These are phyloP conservation scores for Aspergillus carbonarius DNA, from an alignment of 2,329 filamentous ascomycete species.

Conservation along the genomic window DNA sequence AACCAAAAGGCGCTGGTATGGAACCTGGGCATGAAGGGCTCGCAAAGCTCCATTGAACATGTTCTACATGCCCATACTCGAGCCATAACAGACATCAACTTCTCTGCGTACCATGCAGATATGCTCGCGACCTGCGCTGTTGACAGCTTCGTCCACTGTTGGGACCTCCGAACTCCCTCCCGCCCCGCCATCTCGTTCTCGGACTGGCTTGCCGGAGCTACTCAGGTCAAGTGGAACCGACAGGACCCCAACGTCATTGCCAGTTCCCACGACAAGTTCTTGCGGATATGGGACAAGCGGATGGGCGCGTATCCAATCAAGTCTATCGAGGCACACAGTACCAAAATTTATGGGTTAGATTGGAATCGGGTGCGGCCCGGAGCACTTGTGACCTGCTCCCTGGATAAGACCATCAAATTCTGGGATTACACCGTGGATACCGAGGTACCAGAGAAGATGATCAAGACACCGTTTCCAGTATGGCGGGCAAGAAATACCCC, in stretches of 20 bases:
- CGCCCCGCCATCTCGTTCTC: constrained; percentile 78
- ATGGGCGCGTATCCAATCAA: constrained; percentile 74
- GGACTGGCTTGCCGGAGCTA: constrained; percentile 91
- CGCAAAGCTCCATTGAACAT: constrained; percentile 81
- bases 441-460: constrained; percentile 70
- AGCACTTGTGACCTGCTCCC: constrained; percentile 79
- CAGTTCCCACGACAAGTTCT: constrained; percentile 82
- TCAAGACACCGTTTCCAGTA: constrained; percentile 79
- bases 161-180: constrained; percentile 76
- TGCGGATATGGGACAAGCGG: constrained; percentile 88
- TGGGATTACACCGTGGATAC: constrained; percentile 74
- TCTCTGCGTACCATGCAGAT: constrained; percentile 89
- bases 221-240: constrained; percentile 92
- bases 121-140: constrained; percentile 86
- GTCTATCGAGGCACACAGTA: constrained; percentile 83
- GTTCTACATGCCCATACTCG: constrained; percentile 81
- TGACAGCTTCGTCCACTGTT: constrained; percentile 89
- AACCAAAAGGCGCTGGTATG: constrained; percentile 93
- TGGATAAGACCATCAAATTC: constrained; percentile 90
- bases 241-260: constrained; percentile 84
- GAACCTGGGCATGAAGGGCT: constrained; percentile 73
- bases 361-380: constrained; percentile 79
- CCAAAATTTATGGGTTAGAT: constrained; percentile 93
- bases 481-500: constrained; percentile 91
- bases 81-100: constrained; percentile 95